Conservation (phyloP, 768 basidiomycete genomes). For the Boletales sp. region DNA sequence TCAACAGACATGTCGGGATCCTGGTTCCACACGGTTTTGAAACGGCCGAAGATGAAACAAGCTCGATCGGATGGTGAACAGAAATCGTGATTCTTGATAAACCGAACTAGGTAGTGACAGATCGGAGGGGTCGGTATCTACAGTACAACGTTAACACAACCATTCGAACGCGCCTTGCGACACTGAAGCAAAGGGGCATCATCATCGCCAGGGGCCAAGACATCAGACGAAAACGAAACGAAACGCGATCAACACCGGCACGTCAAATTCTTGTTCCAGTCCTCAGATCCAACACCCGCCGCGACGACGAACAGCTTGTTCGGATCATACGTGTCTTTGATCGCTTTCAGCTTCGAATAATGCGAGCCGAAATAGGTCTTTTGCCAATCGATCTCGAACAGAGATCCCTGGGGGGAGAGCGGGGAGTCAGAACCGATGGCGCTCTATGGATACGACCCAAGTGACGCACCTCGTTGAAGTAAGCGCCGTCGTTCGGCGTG, state of each 20-base stretch:
- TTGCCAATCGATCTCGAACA: conserved; percentile 39
- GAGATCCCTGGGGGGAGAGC: conserved; percentile 33
- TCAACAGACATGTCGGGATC: too few relatives aligned
- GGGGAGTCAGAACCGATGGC: too few relatives aligned
- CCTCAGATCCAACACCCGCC: conserved; percentile 26
- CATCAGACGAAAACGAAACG: not conserved
- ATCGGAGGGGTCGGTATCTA: too few relatives aligned
- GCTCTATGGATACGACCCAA: not conserved
- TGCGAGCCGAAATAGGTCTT: conserved; percentile 46
- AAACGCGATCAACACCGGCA: conserved; percentile 5
- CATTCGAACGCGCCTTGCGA: too few relatives aligned
- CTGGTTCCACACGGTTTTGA: too few relatives aligned
- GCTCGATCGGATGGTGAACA: too few relatives aligned
- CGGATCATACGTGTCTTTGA: conserved; percentile 33
- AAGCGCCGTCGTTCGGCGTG: conserved; percentile 35
- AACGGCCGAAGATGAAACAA: too few relatives aligned
- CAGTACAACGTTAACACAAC: too few relatives aligned
- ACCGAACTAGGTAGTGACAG: too few relatives aligned
- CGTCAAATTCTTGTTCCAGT: conserved; percentile 12
- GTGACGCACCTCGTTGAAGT: conserved; percentile 44
- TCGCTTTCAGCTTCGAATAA: conserved; percentile 35
- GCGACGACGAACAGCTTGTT: conserved; percentile 8
- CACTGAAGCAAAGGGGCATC: too few relatives aligned
- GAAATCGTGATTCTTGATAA: too few relatives aligned
- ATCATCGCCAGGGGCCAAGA: too few relatives aligned